Evolutionary conservation across 768 basidiomycete species (phyloP).

Genomic region (Suillus hirtellus): DNA sequence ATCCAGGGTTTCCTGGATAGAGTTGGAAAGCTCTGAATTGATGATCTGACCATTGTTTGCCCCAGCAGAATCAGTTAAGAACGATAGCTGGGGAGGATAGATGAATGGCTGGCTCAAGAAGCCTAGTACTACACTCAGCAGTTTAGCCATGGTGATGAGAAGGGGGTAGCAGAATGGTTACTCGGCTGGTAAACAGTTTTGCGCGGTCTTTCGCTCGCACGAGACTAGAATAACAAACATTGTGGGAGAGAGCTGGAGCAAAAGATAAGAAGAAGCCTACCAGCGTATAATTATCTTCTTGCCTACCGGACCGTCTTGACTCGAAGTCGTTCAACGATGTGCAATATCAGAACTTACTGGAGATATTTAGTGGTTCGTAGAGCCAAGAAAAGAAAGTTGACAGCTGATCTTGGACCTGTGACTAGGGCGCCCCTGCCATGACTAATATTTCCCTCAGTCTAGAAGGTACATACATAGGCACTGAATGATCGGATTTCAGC

Average conservation of each 20-base stretch:
- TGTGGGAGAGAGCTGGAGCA: not conserved
- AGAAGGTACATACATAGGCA: not conserved
- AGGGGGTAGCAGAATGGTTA: not conserved
- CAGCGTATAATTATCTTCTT: not conserved
- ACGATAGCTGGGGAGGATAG: not conserved
- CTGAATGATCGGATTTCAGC: not conserved
- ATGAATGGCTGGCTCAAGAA: constrained; percentile 5
- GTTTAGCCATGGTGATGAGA: not conserved
- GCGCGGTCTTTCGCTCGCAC: not conserved
- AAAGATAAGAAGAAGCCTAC: not conserved
- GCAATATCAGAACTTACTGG: too few relatives aligned
- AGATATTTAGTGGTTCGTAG: too few relatives aligned
- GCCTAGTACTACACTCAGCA: not conserved
- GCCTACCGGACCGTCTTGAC: not conserved
- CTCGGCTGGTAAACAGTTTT: not conserved
- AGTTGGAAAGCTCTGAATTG: constrained; percentile 19
- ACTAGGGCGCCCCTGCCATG: too few relatives aligned
- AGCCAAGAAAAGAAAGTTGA: not conserved
- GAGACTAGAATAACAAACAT: not conserved
- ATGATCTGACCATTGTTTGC: constrained; percentile 13
- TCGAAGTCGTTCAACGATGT: too few relatives aligned
- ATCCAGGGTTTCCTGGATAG: constrained; percentile 21
- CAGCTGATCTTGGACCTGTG: not conserved
- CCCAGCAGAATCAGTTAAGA: not conserved
- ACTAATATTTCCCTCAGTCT: too few relatives aligned